These are phyloP conservation scores for Hibiscus trionum DNA, from an alignment of 345 rosid species.

Conservation along the genomic window DNA sequence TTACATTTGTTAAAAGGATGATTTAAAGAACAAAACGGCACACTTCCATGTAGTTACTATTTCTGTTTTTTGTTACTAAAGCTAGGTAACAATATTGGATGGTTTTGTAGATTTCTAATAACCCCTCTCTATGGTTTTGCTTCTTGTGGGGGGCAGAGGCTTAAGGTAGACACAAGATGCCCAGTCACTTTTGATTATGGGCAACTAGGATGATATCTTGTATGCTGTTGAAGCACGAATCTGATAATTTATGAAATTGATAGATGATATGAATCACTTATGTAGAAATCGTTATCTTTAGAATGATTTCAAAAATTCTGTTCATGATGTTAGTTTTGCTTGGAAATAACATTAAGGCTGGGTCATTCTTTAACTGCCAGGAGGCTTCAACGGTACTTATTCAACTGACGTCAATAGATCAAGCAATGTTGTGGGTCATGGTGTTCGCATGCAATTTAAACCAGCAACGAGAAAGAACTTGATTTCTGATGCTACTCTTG, in stretches of 20 bases:
- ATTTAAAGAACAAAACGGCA: neutral
- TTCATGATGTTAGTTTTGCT: neutral
- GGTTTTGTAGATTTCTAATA: neutral
- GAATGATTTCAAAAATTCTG: neutral
- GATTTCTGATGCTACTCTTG: conserved; percentile 38
- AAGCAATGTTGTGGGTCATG: conserved; percentile 38
- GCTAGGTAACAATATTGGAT: neutral
- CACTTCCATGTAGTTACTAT: neutral
- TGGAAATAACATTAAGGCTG: neutral
- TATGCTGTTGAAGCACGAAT: neutral
- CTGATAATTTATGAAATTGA: neutral
- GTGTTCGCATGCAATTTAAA: conserved; percentile 50
- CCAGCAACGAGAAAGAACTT: conserved; percentile 44
- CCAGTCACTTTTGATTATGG: neutral
- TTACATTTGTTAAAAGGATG: neutral
- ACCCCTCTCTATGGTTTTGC: neutral
- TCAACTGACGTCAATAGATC: conserved; percentile 38
- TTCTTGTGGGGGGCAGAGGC: neutral
- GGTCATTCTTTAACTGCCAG: conserved; percentile 34
- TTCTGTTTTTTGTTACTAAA: neutral
- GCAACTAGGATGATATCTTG: neutral
- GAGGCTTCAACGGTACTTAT: conserved; percentile 39
- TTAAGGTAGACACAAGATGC: conserved; percentile 1
- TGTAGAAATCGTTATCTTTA: neutral
- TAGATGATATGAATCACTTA: neutral